Evolutionary conservation across 169 alveolate species (phyloP).

Genomic region (Plasmodium reichenowi): DNA sequence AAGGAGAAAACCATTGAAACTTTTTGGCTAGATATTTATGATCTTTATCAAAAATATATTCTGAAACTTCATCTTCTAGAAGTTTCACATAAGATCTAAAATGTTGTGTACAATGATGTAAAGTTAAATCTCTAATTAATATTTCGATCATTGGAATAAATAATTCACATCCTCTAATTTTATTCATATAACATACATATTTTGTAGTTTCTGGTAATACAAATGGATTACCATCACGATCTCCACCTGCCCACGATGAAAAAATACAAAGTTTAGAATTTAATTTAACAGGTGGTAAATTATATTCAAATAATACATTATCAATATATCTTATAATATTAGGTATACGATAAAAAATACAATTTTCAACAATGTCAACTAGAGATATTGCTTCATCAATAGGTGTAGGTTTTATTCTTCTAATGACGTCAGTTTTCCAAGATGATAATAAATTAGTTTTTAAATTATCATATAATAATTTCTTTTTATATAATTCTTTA

Average conservation of each 20-base stretch:
- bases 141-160: constrained; percentile 78
- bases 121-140: constrained; percentile 27
- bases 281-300: constrained; percentile 84
- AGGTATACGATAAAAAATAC: constrained; percentile 82
- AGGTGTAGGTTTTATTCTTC: constrained; percentile 88
- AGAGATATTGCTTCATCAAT: constrained; percentile 83
- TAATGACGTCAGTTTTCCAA: constrained; percentile 86
- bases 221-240: constrained; percentile 91
- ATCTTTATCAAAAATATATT: constrained; percentile 53
- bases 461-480: constrained; percentile 77
- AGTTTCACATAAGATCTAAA: constrained; percentile 52
- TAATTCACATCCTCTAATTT: constrained; percentile 80
- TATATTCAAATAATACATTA: constrained; percentile 78
- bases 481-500: constrained; percentile 79
- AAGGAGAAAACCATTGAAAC: constrained; percentile 75
- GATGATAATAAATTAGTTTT: constrained; percentile 79
- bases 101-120: constrained; percentile 58
- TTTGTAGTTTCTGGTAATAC: constrained; percentile 88
- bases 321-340: constrained; percentile 82
- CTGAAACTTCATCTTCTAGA: constrained; percentile 61
- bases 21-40: constrained; percentile 14
- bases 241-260: constrained; percentile 92
- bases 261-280: constrained; percentile 80
- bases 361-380: constrained; percentile 80
- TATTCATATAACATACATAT: constrained; percentile 81